phyloP scores from a whole-genome alignment of 2,329 filamentous ascomycete genomes.

The Myriosclerotinia duriaeana region DNA sequence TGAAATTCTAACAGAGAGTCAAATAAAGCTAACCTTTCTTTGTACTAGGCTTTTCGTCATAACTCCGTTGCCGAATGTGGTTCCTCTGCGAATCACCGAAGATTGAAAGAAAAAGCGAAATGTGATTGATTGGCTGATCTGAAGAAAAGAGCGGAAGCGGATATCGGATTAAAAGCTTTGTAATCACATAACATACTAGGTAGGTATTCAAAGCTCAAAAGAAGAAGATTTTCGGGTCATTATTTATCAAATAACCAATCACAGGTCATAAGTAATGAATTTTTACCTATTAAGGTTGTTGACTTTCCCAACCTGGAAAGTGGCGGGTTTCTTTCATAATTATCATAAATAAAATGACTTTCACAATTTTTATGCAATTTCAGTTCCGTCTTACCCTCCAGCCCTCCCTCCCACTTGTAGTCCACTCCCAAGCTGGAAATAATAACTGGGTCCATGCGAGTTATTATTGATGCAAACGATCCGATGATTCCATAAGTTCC shows the following conservation, averaged over 20 bases:
- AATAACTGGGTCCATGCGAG: no score
- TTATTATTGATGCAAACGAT: slow-evolving; percentile 22
- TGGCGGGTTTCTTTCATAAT: background rate
- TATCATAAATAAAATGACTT: background rate
- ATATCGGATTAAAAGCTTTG: background rate
- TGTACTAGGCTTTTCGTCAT: background rate
- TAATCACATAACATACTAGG: background rate
- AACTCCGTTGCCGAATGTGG: slow-evolving; percentile 3
- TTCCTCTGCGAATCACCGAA: slow-evolving; percentile 8
- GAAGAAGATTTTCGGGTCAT: no score
- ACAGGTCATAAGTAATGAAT: background rate
- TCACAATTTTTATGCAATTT: background rate
- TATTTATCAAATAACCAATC: background rate
- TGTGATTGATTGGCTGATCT: slow-evolving; percentile 9
- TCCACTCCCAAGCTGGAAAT: no score
- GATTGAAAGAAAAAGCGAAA: background rate
- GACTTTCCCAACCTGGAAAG: background rate
- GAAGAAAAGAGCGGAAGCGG: background rate
- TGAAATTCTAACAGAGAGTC: slow-evolving; percentile 18
- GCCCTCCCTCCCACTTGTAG: no score
- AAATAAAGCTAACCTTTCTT: slow-evolving; percentile 15
- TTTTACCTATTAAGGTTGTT: no score
- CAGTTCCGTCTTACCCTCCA: background rate
- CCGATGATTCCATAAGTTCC: slow-evolving; percentile 18
- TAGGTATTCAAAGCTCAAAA: background rate